Conservation (phyloP, 768 basidiomycete species). For the Pholiota microspora region DNA sequence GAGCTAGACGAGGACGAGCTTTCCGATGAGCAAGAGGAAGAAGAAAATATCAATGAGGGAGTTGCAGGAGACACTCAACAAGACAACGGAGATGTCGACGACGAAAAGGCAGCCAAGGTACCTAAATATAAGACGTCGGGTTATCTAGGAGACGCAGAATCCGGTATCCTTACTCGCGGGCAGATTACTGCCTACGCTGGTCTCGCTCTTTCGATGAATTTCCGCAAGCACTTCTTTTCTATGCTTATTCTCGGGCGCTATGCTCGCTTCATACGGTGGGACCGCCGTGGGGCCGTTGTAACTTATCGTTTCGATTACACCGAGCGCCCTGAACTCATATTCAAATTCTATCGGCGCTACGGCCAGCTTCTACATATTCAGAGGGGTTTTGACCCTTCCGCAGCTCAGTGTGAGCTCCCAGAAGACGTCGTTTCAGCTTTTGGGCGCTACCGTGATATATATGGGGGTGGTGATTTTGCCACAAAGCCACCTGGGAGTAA, state of each 20-base stretch:
- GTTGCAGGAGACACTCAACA: not conserved
- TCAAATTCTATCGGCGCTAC: not conserved
- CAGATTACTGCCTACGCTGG: not conserved
- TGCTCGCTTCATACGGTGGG: not conserved
- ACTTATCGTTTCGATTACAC: not conserved
- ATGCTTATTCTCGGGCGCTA: not conserved
- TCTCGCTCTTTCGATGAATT: not conserved
- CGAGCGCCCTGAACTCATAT: not conserved
- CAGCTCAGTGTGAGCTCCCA: not conserved
- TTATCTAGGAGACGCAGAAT: not conserved
- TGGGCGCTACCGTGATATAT: not conserved
- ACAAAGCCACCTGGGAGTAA: too few species aligned
- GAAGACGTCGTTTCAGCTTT: not conserved
- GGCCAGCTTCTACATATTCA: not conserved
- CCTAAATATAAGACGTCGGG: too few species aligned
- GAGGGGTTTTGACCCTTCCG: not conserved
- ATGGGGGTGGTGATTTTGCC: not conserved
- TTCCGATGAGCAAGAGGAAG: too few species aligned
- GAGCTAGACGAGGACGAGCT: not conserved
- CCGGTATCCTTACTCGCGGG: not conserved
- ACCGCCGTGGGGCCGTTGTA: not conserved
- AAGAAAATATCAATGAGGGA: not conserved
- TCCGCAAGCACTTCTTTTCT: not conserved
- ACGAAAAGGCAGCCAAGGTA: too few species aligned
- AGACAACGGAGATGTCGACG: not conserved